Evolutionary conservation across 768 basidiomycete species (phyloP), one percentile per base, ranked within the genome.

Genomic region (Boletus barrowsii): DNA sequence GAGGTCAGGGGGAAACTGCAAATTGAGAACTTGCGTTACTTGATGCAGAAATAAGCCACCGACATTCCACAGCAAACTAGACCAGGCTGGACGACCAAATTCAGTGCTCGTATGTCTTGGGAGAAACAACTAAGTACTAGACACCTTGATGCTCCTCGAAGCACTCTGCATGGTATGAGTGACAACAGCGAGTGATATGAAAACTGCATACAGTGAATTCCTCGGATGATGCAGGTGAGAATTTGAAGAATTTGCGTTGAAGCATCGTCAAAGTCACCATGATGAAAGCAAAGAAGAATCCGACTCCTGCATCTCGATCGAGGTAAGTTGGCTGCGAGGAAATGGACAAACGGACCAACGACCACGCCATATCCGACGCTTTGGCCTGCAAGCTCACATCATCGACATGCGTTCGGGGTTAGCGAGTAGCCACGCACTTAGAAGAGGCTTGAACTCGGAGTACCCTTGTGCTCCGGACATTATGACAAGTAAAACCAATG

Each of bases 341-440:
- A 42, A 22, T 33, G 14, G 22, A 33, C 51, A 14, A 7, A 56
- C 73, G 24, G 49, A 77, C 77, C 76, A 47, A 78, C 75, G 11
- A 79, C 76, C 9, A 79, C 76, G 11, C 78, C 76, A 73, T 78
- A 79, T 22, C 77, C 78, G 11, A 79, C 76, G 54, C 77, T 75
- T 61, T 77, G 69, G 22, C 60, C 78, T 77, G 17, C 49, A 5
- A 35, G 20, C 30, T 51, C 42, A 35, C 10, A 45, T 33, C 5
- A 10, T 51, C 39, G 18, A 18, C 24, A 37, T 24, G 17, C 7
- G 9, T 43, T 32, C 5, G 14, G 10, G 14, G 24, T 29, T 17
- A 32, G 26, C 10, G 33, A 35, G 33, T 35, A 35, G 33, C 33
- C 13, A 35, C 26, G 26, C 33, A 35, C 33, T 35, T 35, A 35